These are phyloP conservation scores for Gnomoniopsis sp. DNA, from an alignment of 2,329 filamentous ascomycete species.

Conservation along the genomic window DNA sequence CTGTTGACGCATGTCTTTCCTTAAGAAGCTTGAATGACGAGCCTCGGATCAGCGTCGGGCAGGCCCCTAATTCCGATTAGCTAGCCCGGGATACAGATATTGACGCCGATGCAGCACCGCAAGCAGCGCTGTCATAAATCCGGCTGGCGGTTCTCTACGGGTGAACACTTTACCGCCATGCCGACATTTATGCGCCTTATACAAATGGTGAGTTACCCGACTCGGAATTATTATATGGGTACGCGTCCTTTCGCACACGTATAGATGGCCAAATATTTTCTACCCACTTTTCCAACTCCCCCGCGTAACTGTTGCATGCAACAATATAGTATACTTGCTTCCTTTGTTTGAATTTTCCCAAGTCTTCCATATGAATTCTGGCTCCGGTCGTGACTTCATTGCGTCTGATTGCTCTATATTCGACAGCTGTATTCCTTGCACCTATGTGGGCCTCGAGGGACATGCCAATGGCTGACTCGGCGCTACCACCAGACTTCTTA, in stretches of 20 bases:
- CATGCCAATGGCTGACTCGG: too few species aligned
- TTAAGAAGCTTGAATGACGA: neutral
- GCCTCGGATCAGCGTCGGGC: neutral
- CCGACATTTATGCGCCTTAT: too few species aligned
- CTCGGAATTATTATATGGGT: too few species aligned
- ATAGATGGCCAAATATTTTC: neutral
- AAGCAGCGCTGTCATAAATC: neutral
- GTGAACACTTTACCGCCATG: neutral
- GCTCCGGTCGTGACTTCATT: neutral
- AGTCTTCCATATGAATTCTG: neutral
- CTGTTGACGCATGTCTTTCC: neutral
- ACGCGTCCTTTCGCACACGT: neutral
- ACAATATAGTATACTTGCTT: too few species aligned
- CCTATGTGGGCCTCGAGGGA: too few species aligned
- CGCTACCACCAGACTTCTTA: too few species aligned
- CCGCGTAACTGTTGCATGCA: too few species aligned
- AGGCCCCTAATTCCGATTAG: neutral
- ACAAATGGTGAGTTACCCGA: too few species aligned
- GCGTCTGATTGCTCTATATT: neutral
- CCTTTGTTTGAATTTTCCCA: neutral
- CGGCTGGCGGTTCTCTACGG: neutral
- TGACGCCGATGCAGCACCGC: neutral
- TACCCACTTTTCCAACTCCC: too few species aligned
- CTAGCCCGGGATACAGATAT: slow-evolving; percentile 5
- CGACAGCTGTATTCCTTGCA: neutral